Base-by-base conservation (phyloP, 2,329 filamentous ascomycete genomes). In the Penicillium expansum region DNA sequence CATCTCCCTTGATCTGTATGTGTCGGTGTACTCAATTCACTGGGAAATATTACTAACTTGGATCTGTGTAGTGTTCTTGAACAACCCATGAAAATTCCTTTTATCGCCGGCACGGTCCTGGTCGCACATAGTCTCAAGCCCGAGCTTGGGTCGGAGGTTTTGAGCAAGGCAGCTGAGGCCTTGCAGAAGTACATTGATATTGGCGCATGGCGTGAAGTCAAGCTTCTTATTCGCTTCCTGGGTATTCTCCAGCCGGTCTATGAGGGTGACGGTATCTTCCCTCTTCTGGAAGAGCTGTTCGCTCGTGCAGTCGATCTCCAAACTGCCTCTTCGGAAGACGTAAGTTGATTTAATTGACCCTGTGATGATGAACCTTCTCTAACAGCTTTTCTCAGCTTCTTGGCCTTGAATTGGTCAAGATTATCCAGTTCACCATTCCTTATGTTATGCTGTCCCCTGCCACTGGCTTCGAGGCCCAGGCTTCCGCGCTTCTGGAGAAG, bases 11-110 rank as follows among this genome's bases (percentile, higher is more conserved):
- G 90, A 93, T 74, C 81, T 97, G 83, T 85, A 75, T 63, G 82
- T 65, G 37, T 32, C 14, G 16, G 20, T 16, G 8, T 48, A n/a
- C 22, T 24, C 32, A 52, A 24, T 35, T 44, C 22, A 39, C 35
- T 18, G 44, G 42, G 35, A 22, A 52, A 30, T 52, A 50, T 16
- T 41, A 57, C 48, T 52, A 56, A 43, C 39, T 51, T 50, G 16
- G n/a, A 33, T 32, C 14, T 30, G 41, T 57, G 16, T 57, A 86
- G 83, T 63, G 82, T 89, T 42, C 73, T 91, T 35, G 94, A 99
- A 77, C 94, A 99, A 77, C 94, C 94, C 1, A 88, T 99, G 74
- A 97, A 97, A 80, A 95, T 92, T n/a, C 93, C 94, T 0, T 97
- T 97, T 71, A 83, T 96, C 37, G 92, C 92, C 10, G 91, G 90